A percentile compares a stretch with the other conserved stretches of the same genome.
phyloP scores from a whole-genome alignment of 352 stramenopile genomes.

The Globisporangium apiculatum region DNA sequence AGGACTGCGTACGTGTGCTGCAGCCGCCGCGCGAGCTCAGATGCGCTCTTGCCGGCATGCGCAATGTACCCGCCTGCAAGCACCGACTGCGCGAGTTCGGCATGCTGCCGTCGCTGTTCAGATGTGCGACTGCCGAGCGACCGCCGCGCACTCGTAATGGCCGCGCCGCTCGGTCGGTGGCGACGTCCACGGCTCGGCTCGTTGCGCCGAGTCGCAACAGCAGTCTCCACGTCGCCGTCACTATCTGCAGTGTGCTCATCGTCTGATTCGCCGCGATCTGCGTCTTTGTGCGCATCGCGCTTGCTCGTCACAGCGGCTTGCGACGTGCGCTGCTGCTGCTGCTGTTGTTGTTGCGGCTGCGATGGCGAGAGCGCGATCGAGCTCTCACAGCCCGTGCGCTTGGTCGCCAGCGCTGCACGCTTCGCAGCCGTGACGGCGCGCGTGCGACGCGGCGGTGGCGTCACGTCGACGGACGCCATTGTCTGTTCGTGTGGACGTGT shows the following conservation, averaged over 20 bases:
- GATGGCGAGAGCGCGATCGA: not conserved
- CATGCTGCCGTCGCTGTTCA: slow-evolving; percentile 6
- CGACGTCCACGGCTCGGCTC: not conserved
- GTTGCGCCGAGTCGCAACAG: not conserved
- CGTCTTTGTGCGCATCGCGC: not conserved
- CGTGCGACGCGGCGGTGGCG: slow-evolving; percentile 7
- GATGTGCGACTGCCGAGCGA: slow-evolving; percentile 2
- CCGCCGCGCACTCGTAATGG: not conserved
- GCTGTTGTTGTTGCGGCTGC: not conserved
- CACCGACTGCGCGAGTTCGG: not conserved
- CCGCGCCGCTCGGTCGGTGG: not conserved
- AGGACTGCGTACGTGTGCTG: slow-evolving; percentile 45
- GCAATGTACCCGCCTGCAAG: slow-evolving; percentile 19
- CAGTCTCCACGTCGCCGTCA: no score
- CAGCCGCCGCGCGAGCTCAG: slow-evolving; percentile 38
- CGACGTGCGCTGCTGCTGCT: not conserved
- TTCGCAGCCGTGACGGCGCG: slow-evolving; percentile 8
- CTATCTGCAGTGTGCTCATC: not conserved
- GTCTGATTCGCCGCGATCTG: not conserved
- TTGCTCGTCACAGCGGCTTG: not conserved
- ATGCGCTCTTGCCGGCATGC: slow-evolving; percentile 21
- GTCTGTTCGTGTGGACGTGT: not conserved
- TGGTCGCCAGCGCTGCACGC: not conserved
- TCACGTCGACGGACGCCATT: not conserved
- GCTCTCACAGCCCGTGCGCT: not conserved